A percentile compares a stretch with the other conserved stretches of the same genome.
Conservation (phyloP, 2,329 filamentous ascomycete genomes). For the Clarireedia homoeocarpa region DNA sequence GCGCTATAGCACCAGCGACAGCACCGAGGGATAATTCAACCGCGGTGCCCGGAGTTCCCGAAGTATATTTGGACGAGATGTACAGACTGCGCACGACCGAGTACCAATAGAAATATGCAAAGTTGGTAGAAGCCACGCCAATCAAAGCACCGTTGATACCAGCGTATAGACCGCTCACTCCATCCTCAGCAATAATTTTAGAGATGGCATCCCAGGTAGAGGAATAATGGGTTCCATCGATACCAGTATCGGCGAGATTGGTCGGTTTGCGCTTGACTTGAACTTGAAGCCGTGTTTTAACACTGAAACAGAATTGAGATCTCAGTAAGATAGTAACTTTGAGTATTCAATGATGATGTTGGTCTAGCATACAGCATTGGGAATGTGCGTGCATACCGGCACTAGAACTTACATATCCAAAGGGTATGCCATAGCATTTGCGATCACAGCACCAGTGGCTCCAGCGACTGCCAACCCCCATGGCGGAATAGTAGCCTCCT, state of each 20-base stretch:
- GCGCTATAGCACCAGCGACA: conserved; percentile 79
- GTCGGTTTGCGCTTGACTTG: conserved; percentile 64
- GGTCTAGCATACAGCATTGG: not conserved
- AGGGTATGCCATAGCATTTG: conserved; percentile 92
- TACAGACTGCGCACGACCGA: conserved; percentile 80
- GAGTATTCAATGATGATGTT: not conserved
- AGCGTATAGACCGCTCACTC: conserved; percentile 73
- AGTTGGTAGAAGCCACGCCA: conserved; percentile 94
- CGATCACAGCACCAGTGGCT: conserved; percentile 84
- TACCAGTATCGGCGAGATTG: conserved; percentile 34
- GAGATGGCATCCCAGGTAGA: conserved; percentile 83
- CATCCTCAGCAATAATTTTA: conserved; percentile 77
- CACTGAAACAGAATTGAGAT: conserved; percentile 43
- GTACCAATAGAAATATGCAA: conserved; percentile 99
- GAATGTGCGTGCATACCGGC: conserved; percentile 1
- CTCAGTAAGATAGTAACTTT: not conserved
- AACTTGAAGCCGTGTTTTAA: conserved; percentile 94
- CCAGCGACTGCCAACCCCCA: conserved; percentile 93
- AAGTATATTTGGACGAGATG: conserved; percentile 48
- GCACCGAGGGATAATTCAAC: conserved; percentile 81
- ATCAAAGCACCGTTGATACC: conserved; percentile 81
- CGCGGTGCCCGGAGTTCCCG: conserved; percentile 65
- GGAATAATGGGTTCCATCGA: conserved; percentile 64
- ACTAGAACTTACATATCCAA: conserved; percentile 73
- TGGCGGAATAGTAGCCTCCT: conserved; percentile 54